Percentiles rank a stretch among this genome's conserved stretches.
Conservation (phyloP, 208 protist genomes). For the Phytomonas francai region DNA sequence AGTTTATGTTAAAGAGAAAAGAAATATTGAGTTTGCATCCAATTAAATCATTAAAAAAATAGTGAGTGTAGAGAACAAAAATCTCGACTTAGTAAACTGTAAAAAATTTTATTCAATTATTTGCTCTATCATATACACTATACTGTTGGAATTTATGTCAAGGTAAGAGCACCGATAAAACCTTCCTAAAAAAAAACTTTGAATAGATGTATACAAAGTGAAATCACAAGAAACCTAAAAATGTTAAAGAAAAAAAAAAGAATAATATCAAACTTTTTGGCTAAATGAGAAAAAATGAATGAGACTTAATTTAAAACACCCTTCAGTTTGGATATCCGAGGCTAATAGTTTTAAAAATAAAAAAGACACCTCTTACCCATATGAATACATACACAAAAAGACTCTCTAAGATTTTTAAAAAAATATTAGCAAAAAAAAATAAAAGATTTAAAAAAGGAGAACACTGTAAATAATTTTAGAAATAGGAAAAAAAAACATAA, state of each 20-base stretch:
- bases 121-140: not conserved
- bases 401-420: slow-evolving; percentile 1
- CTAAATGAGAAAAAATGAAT: too few relatives aligned
- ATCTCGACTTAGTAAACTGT: not conserved
- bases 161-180: not conserved
- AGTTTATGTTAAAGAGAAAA: not conserved
- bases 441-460: not conserved
- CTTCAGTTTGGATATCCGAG: too few relatives aligned
- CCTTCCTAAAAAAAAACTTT: not conserved
- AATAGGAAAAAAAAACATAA: slow-evolving; percentile 4
- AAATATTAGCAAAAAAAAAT: slow-evolving; percentile 10
- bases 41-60: slow-evolving; percentile 2
- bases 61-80: slow-evolving; percentile 5
- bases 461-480: not conserved
- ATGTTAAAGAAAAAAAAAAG: not conserved
- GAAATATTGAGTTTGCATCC: not conserved
- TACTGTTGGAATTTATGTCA: not conserved
- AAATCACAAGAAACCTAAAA: slow-evolving; percentile 6
- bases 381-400: slow-evolving; percentile 2
- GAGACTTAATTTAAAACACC: too few relatives aligned
- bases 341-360: too few relatives aligned
- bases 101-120: not conserved
- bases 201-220: slow-evolving; percentile 6
- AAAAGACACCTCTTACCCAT: slow-evolving; percentile 1
- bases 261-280: slow-evolving; percentile 4